These are phyloP conservation scores for Cymodocea nodosa DNA, from an alignment of 116 monocot species.

Conservation along the genomic window DNA sequence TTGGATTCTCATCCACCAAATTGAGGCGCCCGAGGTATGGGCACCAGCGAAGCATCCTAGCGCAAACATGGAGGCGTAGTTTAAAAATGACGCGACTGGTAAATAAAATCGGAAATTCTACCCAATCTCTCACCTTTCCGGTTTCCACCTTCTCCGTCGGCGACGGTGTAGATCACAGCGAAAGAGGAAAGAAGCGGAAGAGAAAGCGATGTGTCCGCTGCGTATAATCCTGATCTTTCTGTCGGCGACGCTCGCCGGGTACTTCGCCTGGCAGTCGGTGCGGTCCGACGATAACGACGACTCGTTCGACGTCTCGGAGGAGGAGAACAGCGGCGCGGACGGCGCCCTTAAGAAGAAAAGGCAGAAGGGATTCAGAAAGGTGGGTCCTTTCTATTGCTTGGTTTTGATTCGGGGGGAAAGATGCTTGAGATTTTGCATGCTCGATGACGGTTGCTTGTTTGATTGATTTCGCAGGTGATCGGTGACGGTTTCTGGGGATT, in stretches of 20 bases:
- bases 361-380: conserved; percentile 1
- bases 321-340: not conserved
- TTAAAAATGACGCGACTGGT: not conserved
- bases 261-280: conserved; percentile 23
- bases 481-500: conserved; percentile 19
- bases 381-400: not conserved
- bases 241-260: conserved; percentile 24
- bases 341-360: not conserved
- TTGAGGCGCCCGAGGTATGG: not conserved
- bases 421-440: too few relatives aligned
- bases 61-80: not conserved
- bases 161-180: not conserved
- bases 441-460: not conserved
- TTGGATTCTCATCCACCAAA: too few relatives aligned
- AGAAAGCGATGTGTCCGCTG: conserved; percentile 21
- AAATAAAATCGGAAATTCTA: not conserved
- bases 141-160: not conserved
- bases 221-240: conserved; percentile 26
- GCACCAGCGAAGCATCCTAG: not conserved
- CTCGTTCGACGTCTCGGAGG: not conserved
- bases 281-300: conserved; percentile 1
- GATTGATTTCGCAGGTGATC: conserved; percentile 9
- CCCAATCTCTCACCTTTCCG: not conserved
- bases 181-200: not conserved
- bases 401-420: too few relatives aligned